phyloP scores from a whole-genome alignment of 495 filamentous ascomycete species.

The Zalerion maritima region DNA sequence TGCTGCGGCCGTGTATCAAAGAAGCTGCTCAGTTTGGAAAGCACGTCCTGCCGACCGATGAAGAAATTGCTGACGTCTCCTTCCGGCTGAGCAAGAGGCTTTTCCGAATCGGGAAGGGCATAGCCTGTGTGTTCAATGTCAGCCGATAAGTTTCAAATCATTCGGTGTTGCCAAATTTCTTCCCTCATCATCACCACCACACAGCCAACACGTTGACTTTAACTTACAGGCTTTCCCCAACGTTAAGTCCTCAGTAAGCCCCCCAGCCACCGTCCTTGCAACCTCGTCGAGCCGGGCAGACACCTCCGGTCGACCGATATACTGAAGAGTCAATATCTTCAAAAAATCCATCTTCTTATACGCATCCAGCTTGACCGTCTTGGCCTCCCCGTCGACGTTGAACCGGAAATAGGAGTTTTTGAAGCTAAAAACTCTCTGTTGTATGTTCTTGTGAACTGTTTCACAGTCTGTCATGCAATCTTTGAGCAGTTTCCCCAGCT shows the following conservation, averaged over 20 bases:
- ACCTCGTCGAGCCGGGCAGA: not conserved
- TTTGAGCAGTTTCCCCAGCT: no score
- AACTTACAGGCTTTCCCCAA: conserved; percentile 5
- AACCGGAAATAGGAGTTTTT: conserved; percentile 10
- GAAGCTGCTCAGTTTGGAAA: conserved; percentile 4
- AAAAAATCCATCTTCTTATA: conserved; percentile 10
- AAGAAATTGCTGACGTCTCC: conserved; percentile 6
- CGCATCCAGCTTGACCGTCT: conserved; percentile 39
- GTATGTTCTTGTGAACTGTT: not conserved
- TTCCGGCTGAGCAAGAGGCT: not conserved
- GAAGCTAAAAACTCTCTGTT: not conserved
- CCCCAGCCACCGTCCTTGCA: conserved; percentile 1
- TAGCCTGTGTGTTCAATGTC: no score
- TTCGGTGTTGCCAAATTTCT: not conserved
- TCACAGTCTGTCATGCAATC: no score
- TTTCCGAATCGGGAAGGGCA: no score
- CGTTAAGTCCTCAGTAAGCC: conserved; percentile 2
- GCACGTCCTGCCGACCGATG: conserved; percentile 10
- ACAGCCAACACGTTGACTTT: no score
- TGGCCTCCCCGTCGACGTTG: conserved; percentile 48
- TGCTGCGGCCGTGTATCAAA: conserved; percentile 1
- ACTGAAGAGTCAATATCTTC: conserved; percentile 6
- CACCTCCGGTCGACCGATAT: conserved; percentile 2
- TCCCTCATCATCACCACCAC: not conserved
- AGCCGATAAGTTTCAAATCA: no score